Conservation (phyloP, 139 green algal species). For the Chlamydomonas schloesseri region DNA sequence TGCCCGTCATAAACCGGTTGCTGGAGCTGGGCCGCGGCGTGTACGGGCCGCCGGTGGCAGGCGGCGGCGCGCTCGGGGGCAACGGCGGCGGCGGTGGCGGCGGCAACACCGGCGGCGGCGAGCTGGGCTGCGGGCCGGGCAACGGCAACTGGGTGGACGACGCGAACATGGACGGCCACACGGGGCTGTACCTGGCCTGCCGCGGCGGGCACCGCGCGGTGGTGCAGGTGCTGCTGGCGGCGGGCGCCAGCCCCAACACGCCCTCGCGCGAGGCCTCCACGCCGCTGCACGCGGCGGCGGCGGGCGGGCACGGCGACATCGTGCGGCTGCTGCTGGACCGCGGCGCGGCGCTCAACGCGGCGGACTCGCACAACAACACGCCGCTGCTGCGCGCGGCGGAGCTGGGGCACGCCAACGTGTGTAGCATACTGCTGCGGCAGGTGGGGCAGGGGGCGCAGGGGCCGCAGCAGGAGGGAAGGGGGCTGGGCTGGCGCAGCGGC, state of each 20-base stretch:
- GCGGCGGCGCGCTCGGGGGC: too few species aligned
- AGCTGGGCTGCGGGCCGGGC: too few species aligned
- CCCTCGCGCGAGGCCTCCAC: conserved; percentile 22
- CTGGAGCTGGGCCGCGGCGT: background rate
- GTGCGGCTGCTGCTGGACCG: conserved; percentile 39
- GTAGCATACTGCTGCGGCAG: conserved; percentile 24
- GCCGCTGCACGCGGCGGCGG: conserved; percentile 11
- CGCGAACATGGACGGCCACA: conserved; percentile 40
- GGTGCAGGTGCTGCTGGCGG: conserved; percentile 32
- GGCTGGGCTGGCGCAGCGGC: too few species aligned
- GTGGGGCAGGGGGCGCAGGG: too few species aligned
- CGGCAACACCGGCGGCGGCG: too few species aligned
- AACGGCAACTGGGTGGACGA: conserved; percentile 14
- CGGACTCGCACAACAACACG: conserved; percentile 30
- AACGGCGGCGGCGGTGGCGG: too few species aligned
- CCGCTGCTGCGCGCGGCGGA: conserved; percentile 36
- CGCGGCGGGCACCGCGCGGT: conserved; percentile 9
- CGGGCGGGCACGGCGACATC: conserved; percentile 27
- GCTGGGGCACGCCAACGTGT: conserved; percentile 41
- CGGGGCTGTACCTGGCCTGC: conserved; percentile 39
- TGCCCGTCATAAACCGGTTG: conserved; percentile 25
- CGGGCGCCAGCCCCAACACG: conserved; percentile 26
- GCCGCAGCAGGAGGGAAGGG: too few species aligned
- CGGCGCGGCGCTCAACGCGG: background rate
- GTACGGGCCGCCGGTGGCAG: background rate